Conservation (phyloP, 495 filamentous ascomycete genomes). For the Aspergillus campestris region DNA sequence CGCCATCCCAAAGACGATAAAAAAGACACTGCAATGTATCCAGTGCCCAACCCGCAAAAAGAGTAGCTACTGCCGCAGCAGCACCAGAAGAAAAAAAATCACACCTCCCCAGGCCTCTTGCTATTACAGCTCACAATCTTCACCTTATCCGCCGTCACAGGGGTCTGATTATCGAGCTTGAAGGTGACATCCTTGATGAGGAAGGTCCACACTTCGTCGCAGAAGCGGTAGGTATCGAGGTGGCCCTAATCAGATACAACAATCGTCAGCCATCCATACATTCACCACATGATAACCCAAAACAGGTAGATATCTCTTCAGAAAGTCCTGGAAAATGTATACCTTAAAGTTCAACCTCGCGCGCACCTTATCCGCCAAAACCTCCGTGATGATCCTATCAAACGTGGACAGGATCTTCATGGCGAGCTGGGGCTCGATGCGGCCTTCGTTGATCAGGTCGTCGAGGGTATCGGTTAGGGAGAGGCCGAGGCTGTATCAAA, state of each 20-base stretch:
- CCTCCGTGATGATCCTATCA: slow-evolving; percentile 80
- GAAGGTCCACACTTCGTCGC: slow-evolving; percentile 99
- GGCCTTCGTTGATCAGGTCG: slow-evolving; percentile 82
- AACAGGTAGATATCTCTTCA: background rate
- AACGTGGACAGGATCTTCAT: slow-evolving; percentile 96
- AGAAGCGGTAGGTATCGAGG: slow-evolving; percentile 98
- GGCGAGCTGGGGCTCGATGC: slow-evolving; percentile 94
- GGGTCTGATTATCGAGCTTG: slow-evolving; percentile 78
- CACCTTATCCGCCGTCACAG: slow-evolving; percentile 66
- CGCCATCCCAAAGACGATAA: too few species aligned
- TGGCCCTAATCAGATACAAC: slow-evolving; percentile 57
- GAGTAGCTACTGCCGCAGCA: background rate
- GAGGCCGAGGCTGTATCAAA: slow-evolving; percentile 63
- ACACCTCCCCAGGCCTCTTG: slow-evolving; percentile 68
- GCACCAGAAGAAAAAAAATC: slow-evolving; percentile 1
- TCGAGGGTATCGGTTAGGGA: slow-evolving; percentile 94
- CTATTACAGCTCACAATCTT: slow-evolving; percentile 97
- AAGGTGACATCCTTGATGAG: slow-evolving; percentile 96
- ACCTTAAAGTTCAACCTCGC: slow-evolving; percentile 94
- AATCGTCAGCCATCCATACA: slow-evolving; percentile 9
- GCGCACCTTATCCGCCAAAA: slow-evolving; percentile 84
- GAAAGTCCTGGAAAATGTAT: slow-evolving; percentile 14
- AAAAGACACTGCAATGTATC: too few species aligned
- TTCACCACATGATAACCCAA: background rate
- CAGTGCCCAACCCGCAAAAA: background rate